phyloP scores from a whole-genome alignment of 257 asterid genomes.

The Jacaranda mimosifolia region DNA sequence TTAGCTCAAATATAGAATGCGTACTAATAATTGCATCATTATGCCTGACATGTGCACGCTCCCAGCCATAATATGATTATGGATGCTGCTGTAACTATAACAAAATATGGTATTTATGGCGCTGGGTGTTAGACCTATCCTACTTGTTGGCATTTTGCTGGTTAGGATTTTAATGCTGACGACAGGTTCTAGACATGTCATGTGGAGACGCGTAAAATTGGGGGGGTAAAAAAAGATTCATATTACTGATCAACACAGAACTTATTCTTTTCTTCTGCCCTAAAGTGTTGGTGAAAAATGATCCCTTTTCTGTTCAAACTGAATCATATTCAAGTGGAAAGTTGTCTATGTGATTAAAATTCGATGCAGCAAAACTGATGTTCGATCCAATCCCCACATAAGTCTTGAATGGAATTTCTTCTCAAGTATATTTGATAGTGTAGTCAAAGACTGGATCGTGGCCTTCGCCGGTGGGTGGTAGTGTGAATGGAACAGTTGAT shows the following conservation, averaged over 20 bases:
- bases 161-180: conserved; percentile 3
- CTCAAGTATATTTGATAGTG: conserved; percentile 4
- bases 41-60: no score
- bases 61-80: no score
- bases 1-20: no score
- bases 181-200: no score
- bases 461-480: no score
- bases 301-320: not conserved
- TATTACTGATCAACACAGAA: not conserved
- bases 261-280: conserved; percentile 5
- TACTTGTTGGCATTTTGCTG: no score
- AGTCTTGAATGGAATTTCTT: not conserved
- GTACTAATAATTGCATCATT: no score
- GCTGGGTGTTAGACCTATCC: no score
- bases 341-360: conserved; percentile 7
- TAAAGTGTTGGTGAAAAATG: not conserved
- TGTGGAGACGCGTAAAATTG: no score
- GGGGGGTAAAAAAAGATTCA: conserved; percentile 29
- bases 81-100: no score
- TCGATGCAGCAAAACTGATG: conserved; percentile 7
- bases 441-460: no score
- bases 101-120: no score
- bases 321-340: not conserved
- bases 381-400: not conserved
- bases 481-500: not conserved